phyloP scores from a whole-genome alignment of 2,329 filamentous ascomycete genomes.

The Scytalidium lignicola region DNA sequence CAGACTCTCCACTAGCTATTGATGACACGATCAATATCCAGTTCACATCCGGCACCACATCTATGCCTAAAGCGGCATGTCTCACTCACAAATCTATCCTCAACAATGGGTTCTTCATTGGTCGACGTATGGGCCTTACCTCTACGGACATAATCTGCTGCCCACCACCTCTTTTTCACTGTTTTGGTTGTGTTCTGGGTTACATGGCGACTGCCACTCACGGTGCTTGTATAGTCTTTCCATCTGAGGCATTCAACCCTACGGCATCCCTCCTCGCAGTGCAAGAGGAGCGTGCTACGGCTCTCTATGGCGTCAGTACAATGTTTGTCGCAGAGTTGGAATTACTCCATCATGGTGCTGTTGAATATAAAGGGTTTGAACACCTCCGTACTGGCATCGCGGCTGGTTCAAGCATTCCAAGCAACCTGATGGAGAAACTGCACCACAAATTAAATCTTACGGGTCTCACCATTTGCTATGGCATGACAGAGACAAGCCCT shows the following conservation, averaged over 20 bases:
- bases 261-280: conserved; percentile 57
- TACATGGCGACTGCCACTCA: conserved; percentile 92
- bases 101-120: conserved; percentile 87
- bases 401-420: conserved; percentile 80
- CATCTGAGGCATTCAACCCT: conserved; percentile 82
- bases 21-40: conserved; percentile 88
- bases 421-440: conserved; percentile 71
- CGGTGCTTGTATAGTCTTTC: conserved; percentile 77
- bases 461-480: conserved; percentile 86
- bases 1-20: conserved; percentile 44
- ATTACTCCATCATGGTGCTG: conserved; percentile 52
- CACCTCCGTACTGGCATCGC: conserved; percentile 83
- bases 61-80: conserved; percentile 85
- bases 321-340: conserved; percentile 93
- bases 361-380: conserved; percentile 48
- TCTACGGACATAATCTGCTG: conserved; percentile 73
- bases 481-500: conserved; percentile 34
- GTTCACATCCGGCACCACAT: conserved; percentile 95
- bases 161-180: conserved; percentile 81
- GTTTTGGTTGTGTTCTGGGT: conserved; percentile 88
- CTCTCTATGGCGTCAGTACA: conserved; percentile 83
- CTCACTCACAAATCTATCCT: conserved; percentile 80
- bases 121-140: conserved; percentile 75
- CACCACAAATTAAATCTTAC: conserved; percentile 69
- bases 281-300: conserved; percentile 48